Conservation (phyloP, 2,329 filamentous ascomycete genomes). For the Penicillium paneum region DNA sequence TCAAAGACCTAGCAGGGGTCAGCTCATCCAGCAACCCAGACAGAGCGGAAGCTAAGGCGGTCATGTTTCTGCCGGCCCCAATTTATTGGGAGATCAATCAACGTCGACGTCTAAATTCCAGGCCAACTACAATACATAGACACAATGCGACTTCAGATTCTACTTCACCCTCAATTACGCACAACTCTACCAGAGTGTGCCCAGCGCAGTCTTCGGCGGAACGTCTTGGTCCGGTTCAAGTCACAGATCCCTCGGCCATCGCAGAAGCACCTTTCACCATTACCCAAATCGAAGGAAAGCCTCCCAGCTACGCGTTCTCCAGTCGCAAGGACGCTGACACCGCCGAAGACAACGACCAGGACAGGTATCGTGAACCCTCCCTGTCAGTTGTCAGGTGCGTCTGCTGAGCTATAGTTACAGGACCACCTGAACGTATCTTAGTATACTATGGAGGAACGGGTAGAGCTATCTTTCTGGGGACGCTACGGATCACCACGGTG, state of each 20-base stretch:
- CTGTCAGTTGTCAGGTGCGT: background rate
- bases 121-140: slow-evolving; percentile 2
- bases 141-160: slow-evolving; percentile 27
- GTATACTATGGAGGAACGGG: slow-evolving; percentile 73
- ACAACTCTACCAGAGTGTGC: slow-evolving; percentile 23
- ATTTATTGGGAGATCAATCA: slow-evolving; percentile 7
- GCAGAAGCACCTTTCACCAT: slow-evolving; percentile 20
- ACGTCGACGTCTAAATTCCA: slow-evolving; percentile 2
- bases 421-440: slow-evolving; percentile 51
- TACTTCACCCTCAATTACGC: slow-evolving; percentile 33
- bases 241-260: slow-evolving; percentile 25
- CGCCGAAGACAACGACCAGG: slow-evolving; percentile 26
- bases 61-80: background rate
- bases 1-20: background rate
- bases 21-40: background rate
- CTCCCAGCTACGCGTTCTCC: slow-evolving; percentile 14
- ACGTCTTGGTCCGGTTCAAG: slow-evolving; percentile 29
- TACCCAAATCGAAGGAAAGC: slow-evolving; percentile 22
- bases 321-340: slow-evolving; percentile 7
- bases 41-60: slow-evolving; percentile 6
- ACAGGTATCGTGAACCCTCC: slow-evolving; percentile 23
- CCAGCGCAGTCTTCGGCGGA: slow-evolving; percentile 27
- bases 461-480: slow-evolving; percentile 65
- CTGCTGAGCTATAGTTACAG: slow-evolving; percentile 24
- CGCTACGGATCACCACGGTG: slow-evolving; percentile 68